A percentile compares a stretch with the other conserved stretches of the same genome.
phyloP scores from a whole-genome alignment of 1,139 yeast genomes.

The Taphrina communis region DNA sequence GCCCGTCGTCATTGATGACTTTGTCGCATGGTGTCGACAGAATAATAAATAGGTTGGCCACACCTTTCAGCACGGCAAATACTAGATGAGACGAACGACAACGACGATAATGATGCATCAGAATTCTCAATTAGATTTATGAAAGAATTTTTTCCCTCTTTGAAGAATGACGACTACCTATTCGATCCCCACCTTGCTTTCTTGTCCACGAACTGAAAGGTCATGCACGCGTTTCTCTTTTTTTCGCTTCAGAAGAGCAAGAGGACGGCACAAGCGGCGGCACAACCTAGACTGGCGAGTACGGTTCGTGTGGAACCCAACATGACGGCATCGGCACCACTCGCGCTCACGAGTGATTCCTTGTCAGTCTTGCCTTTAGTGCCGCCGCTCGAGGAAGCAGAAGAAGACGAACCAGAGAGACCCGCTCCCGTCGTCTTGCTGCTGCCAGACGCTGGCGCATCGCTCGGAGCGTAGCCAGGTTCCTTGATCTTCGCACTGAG shows the following conservation, averaged over 20 bases:
- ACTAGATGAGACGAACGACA: no score
- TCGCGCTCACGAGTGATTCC: constrained; percentile 1
- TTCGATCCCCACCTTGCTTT: no score
- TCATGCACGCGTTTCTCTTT: background rate
- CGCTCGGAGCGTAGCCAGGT: constrained; percentile 7
- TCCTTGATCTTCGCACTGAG: constrained; percentile 9
- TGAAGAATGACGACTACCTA: no score
- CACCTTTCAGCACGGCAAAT: no score
- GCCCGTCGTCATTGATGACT: constrained; percentile 90
- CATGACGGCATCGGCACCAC: background rate
- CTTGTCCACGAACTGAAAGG: no score
- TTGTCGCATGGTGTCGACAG: constrained; percentile 60
- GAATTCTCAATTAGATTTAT: background rate
- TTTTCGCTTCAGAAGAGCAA: background rate
- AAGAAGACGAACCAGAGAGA: background rate
- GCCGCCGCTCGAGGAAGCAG: no score
- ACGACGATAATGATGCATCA: no score
- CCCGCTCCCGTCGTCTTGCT: background rate
- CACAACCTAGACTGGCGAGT: constrained; percentile 2
- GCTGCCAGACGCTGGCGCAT: background rate
- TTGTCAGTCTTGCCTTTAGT: background rate
- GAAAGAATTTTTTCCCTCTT: background rate
- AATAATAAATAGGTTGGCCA: background rate
- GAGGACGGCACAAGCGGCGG: background rate
- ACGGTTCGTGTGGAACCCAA: background rate